Percentiles rank a stretch among this genome's conserved stretches.
These are phyloP conservation scores for Lepidium sativum DNA, from an alignment of 345 rosid genomes.

Conservation along the genomic window DNA sequence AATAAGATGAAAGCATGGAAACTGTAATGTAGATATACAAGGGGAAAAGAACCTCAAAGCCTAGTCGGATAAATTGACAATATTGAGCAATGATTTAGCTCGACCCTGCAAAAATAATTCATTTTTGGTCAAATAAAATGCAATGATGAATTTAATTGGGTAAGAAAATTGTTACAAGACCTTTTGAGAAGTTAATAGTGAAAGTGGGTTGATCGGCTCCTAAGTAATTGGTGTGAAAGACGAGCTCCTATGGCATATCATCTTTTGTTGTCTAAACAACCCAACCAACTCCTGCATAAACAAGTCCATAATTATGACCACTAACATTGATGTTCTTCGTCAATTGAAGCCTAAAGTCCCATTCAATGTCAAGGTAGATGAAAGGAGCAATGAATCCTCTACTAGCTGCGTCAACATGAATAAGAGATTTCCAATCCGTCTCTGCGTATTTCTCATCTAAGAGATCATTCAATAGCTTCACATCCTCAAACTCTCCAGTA, in stretches of 20 bases:
- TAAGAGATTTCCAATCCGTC: conserved; percentile 68
- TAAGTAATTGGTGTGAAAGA: conserved; percentile 72
- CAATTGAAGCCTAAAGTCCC: conserved; percentile 78
- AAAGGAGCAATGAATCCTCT: conserved; percentile 80
- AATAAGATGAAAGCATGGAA: neutral
- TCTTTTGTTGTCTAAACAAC: conserved; percentile 61
- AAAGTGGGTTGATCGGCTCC: conserved; percentile 79
- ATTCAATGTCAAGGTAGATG: conserved; percentile 62
- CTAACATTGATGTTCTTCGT: conserved; percentile 76
- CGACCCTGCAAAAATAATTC: conserved; percentile 40
- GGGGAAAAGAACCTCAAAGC: conserved; percentile 46
- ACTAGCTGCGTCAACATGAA: conserved; percentile 80
- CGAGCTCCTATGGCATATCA: conserved; percentile 16
- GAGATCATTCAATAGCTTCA: conserved; percentile 51
- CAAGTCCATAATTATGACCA: conserved; percentile 72
- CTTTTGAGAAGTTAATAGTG: conserved; percentile 86
- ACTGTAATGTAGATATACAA: neutral
- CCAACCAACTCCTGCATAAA: conserved; percentile 87
- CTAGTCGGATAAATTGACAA: conserved; percentile 61
- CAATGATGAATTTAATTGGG: neutral
- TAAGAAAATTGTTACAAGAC: conserved; percentile 12
- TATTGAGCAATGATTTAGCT: conserved; percentile 83
- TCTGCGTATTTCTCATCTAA: conserved; percentile 42
- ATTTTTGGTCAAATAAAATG: neutral
- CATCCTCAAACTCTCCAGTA: conserved; percentile 73